Conservation (phyloP, 768 basidiomycete genomes). For the Termitomyces sp. region DNA sequence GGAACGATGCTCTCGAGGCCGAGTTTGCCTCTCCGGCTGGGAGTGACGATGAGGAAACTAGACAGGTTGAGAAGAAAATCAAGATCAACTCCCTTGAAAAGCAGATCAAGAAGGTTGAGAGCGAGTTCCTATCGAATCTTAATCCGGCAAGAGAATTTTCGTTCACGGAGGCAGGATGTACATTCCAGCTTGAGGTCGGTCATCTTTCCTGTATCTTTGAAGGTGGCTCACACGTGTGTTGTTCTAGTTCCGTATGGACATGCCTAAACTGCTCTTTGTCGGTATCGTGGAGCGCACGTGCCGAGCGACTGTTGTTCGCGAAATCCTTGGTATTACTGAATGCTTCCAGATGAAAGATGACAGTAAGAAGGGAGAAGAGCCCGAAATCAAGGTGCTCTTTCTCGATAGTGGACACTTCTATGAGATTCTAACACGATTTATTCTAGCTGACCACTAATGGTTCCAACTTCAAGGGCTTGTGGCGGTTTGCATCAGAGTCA, state of each 20-base stretch:
- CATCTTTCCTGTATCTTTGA: background rate
- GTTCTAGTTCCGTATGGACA: constrained; percentile 73
- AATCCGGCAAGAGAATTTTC: constrained; percentile 66
- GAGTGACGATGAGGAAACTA: constrained; percentile 25
- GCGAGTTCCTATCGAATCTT: constrained; percentile 52
- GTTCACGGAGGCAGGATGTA: constrained; percentile 63
- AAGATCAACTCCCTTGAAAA: constrained; percentile 27
- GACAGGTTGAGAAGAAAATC: constrained; percentile 13
- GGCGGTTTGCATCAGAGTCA: constrained; percentile 59
- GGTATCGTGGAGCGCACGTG: constrained; percentile 90
- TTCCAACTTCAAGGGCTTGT: constrained; percentile 87
- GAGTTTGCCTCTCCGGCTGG: constrained; percentile 50
- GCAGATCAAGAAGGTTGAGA: constrained; percentile 37
- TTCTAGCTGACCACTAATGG: constrained; percentile 82
- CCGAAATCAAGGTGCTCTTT: constrained; percentile 41
- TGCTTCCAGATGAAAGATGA: constrained; percentile 76
- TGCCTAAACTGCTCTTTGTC: constrained; percentile 91
- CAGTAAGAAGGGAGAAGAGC: constrained; percentile 41
- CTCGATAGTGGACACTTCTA: background rate
- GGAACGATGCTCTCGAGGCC: constrained; percentile 60
- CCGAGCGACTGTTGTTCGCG: constrained; percentile 77
- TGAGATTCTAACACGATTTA: background rate
- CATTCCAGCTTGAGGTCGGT: constrained; percentile 76
- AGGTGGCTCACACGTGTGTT: constrained; percentile 1
- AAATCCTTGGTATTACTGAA: constrained; percentile 83